Conservation (phyloP, 2,329 filamentous ascomycete genomes). For the Fusarium sp. region DNA sequence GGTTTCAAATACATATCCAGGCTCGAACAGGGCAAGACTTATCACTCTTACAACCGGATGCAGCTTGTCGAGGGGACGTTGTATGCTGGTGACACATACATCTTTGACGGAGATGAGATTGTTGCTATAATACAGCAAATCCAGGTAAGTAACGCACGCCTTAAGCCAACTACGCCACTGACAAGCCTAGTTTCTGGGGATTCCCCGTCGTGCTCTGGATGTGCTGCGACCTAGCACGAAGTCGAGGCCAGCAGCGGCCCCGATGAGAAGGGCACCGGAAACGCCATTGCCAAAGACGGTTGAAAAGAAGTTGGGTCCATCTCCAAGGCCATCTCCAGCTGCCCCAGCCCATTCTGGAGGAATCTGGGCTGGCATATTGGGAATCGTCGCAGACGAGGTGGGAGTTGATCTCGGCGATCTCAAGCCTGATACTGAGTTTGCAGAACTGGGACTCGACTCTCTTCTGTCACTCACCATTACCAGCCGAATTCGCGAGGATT, state of each 20-base stretch:
- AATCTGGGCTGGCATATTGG: slow-evolving; percentile 41
- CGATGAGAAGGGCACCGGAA: neutral
- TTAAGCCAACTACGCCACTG: neutral
- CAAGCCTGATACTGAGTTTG: slow-evolving; percentile 67
- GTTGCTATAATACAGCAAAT: slow-evolving; percentile 69
- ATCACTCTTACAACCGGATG: slow-evolving; percentile 73
- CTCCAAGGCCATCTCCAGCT: slow-evolving; percentile 48
- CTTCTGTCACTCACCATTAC: slow-evolving; percentile 71
- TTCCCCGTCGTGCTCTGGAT: slow-evolving; percentile 35
- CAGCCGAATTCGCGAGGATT: slow-evolving; percentile 69
- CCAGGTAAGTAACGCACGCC: slow-evolving; percentile 55
- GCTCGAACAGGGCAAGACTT: slow-evolving; percentile 57
- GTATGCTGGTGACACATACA: slow-evolving; percentile 66
- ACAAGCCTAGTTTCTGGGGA: slow-evolving; percentile 23
- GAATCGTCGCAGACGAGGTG: slow-evolving; percentile 75
- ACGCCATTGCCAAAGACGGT: neutral
- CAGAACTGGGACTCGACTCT: slow-evolving; percentile 73
- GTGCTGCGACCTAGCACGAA: slow-evolving; percentile 17
- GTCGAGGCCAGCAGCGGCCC: neutral
- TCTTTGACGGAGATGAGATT: slow-evolving; percentile 68
- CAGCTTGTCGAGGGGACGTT: slow-evolving; percentile 62
- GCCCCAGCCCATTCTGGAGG: slow-evolving; percentile 11
- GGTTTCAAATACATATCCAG: slow-evolving; percentile 62
- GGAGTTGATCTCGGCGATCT: slow-evolving; percentile 78
- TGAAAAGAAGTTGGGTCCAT: neutral